Percentiles rank a stretch among this genome's conserved stretches.
phyloP scores from a whole-genome alignment of 2,329 filamentous ascomycete genomes.

The Diaporthe ampelina region DNA sequence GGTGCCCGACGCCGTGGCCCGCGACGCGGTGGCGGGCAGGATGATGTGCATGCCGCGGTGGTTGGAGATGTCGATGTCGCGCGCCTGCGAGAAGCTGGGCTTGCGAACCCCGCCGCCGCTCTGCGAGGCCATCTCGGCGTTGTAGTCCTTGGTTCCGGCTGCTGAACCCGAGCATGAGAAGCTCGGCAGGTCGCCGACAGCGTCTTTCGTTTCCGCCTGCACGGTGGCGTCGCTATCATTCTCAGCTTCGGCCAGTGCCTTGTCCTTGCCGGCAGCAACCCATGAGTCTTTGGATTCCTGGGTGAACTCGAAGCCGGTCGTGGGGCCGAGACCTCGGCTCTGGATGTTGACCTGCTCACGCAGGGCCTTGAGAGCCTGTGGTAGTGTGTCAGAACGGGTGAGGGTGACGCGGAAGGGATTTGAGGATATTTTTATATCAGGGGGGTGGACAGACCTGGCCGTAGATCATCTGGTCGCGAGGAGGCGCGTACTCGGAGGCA shows the following conservation, averaged over 20 bases:
- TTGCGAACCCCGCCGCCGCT: slow-evolving; percentile 62
- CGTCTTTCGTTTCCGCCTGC: slow-evolving; percentile 48
- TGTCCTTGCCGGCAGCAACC: slow-evolving; percentile 41
- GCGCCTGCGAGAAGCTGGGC: slow-evolving; percentile 74
- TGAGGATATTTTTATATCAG: neutral
- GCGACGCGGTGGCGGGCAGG: slow-evolving; percentile 78
- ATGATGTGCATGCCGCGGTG: slow-evolving; percentile 81
- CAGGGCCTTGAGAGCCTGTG: slow-evolving; percentile 82
- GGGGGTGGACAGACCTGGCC: slow-evolving; percentile 70
- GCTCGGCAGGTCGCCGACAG: slow-evolving; percentile 54
- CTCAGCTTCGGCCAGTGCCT: neutral
- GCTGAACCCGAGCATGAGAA: slow-evolving; percentile 37
- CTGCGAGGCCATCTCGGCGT: slow-evolving; percentile 65
- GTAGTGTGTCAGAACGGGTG: slow-evolving; percentile 18
- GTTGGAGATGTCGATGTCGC: slow-evolving; percentile 74
- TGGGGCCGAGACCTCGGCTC: slow-evolving; percentile 75
- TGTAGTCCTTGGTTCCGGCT: slow-evolving; percentile 63
- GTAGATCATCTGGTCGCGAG: slow-evolving; percentile 92
- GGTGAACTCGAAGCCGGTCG: slow-evolving; percentile 86
- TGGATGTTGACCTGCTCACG: slow-evolving; percentile 83
- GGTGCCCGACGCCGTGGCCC: slow-evolving; percentile 80
- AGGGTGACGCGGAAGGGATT: neutral
- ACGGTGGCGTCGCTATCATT: slow-evolving; percentile 22
- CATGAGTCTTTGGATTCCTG: slow-evolving; percentile 48
- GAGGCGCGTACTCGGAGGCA: slow-evolving; percentile 83